A percentile compares a stretch with the other conserved stretches of the same genome.
These are phyloP conservation scores for Candida dajiaensis DNA, from an alignment of 805 yeast genomes.

Conservation along the genomic window DNA sequence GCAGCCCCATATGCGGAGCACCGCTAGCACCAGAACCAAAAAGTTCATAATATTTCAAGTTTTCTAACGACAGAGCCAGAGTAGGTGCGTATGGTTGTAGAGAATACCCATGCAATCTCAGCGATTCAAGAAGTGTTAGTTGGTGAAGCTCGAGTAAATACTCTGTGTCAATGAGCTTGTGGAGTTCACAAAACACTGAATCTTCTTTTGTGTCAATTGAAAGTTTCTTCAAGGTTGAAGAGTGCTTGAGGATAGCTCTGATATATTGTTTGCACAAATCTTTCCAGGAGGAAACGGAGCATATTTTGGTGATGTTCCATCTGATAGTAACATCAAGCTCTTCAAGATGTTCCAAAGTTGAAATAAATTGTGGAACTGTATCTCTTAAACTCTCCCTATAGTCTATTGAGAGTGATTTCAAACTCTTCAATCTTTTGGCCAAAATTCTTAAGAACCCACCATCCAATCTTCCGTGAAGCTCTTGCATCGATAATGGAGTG, in stretches of 20 bases:
- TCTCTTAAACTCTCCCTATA: slow-evolving; percentile 37
- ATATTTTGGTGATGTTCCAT: slow-evolving; percentile 31
- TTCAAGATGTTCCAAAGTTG: slow-evolving; percentile 20
- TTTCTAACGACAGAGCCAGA: slow-evolving; percentile 25
- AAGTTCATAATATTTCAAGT: slow-evolving; percentile 34
- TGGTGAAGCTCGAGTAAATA: slow-evolving; percentile 13
- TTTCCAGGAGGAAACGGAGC: slow-evolving; percentile 19
- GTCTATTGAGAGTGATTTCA: slow-evolving; percentile 32
- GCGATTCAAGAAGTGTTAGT: slow-evolving; percentile 27
- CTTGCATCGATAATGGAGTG: slow-evolving; percentile 8
- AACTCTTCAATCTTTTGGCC: slow-evolving; percentile 21
- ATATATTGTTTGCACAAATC: slow-evolving; percentile 16
- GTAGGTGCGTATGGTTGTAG: slow-evolving; percentile 22
- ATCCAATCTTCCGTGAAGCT: slow-evolving; percentile 11
- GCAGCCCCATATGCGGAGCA: slow-evolving; percentile 46
- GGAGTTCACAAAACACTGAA: slow-evolving; percentile 26
- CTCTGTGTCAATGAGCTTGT: slow-evolving; percentile 24
- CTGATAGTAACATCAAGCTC: slow-evolving; percentile 36
- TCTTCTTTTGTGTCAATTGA: slow-evolving; percentile 38
- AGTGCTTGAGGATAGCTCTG: slow-evolving; percentile 16
- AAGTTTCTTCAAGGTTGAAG: slow-evolving; percentile 25
- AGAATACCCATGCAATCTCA: slow-evolving; percentile 37
- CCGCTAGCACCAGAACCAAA: slow-evolving; percentile 48
- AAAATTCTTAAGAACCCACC: slow-evolving; percentile 25
- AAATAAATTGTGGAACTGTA: slow-evolving; percentile 32